Evolutionary conservation across 1,139 yeast genomes (phyloP).

Genomic region (Hansenula lynferdii): DNA sequence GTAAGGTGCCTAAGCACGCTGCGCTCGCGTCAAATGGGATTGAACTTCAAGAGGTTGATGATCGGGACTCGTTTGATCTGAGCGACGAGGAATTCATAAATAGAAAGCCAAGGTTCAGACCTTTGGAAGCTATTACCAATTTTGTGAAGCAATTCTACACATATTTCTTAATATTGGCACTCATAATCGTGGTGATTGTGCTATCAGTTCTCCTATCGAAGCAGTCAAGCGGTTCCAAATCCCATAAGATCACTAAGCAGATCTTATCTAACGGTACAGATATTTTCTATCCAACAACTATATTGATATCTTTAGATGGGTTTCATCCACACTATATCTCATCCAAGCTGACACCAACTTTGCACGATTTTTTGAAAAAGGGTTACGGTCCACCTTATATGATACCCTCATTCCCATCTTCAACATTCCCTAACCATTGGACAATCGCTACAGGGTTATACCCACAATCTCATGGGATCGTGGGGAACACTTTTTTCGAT

Average conservation of each 20-base stretch:
- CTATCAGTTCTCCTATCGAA: slow-evolving; percentile 13
- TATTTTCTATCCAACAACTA: slow-evolving; percentile 69
- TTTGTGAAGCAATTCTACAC: slow-evolving; percentile 6
- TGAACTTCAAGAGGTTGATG: too few species aligned
- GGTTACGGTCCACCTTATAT: slow-evolving; percentile 77
- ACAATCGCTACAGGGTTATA: slow-evolving; percentile 79
- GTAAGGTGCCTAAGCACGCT: too few species aligned
- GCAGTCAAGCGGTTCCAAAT: slow-evolving; percentile 1
- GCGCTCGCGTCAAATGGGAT: too few species aligned
- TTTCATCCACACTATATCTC: slow-evolving; percentile 90
- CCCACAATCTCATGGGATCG: slow-evolving; percentile 84
- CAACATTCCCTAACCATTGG: slow-evolving; percentile 93
- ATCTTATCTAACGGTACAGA: slow-evolving; percentile 64
- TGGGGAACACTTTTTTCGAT: slow-evolving; percentile 80
- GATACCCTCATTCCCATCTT: slow-evolving; percentile 84
- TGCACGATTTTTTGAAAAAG: slow-evolving; percentile 50
- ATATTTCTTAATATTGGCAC: slow-evolving; percentile 3
- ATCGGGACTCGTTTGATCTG: slow-evolving; percentile 20
- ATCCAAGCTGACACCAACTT: slow-evolving; percentile 58
- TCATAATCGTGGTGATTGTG: slow-evolving; percentile 13
- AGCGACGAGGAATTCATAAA: too few species aligned
- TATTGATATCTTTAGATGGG: slow-evolving; percentile 77
- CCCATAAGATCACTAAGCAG: slow-evolving; percentile 19
- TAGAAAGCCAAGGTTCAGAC: too few species aligned
- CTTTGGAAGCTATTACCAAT: background rate